Evolutionary conservation across 345 rosid genomes (phyloP), one percentile per base, ranked within the genome.

Genomic region (Gynandropsis gynandra): DNA sequence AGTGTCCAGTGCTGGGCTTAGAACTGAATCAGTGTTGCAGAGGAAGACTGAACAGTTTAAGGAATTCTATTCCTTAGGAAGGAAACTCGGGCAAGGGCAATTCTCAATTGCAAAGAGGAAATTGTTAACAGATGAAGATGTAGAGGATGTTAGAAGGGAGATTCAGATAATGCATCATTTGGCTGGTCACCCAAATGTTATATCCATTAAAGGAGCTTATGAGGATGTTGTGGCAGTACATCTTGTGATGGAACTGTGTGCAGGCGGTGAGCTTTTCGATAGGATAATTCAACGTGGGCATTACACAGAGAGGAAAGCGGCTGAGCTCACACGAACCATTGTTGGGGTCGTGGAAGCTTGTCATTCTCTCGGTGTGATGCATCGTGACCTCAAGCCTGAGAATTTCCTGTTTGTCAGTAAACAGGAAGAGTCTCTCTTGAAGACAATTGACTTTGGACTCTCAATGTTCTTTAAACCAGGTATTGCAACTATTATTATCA

Each of bases 131-230:
- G 79, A 70, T 18, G 96, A 87, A 67, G 96, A 87, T 20, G 96
- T 87, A 10, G 87, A 81, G 63, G 96, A 87, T 66, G 96, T 87
- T 34, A 70, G 89, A 56, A 77, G 96, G 47, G 96, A 87, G 59
- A 80, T 87, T 72, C 94, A 83, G 67, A 87, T 87, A 52, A 83
- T 87, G 96, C 90, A 87, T 59, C 96, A 87, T 47, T 74, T 84
- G 72, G 85, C 88, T 5, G 96, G 96, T 54, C 82, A 84, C 32
- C 88, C 88, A 0, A 87, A 87, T 65, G 95, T 87, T 47, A 74
- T 87, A 47, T 78, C 80, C 11, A 76, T 87, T 38, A 76, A 78
- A 58, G 90, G 83, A 17, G 96, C 96, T 51, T 87, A 80, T 11
- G 96, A 87, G 67, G 96, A 87, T 68, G 86, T 74, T 8, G 76